phyloP scores from a whole-genome alignment of 2,329 filamentous ascomycete genomes.

The Neocucurbitaria cava region DNA sequence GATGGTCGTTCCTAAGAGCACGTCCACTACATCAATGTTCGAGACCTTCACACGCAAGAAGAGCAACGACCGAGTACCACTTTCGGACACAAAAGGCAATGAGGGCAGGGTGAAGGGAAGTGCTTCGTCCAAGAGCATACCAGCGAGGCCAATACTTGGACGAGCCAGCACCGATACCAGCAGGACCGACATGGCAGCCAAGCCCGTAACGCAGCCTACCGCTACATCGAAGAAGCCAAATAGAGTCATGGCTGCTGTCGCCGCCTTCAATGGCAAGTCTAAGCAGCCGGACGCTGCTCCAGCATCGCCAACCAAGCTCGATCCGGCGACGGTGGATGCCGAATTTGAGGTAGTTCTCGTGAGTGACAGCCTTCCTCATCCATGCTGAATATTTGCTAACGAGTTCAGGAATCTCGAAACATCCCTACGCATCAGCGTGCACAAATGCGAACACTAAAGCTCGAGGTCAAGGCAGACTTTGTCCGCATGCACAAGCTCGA shows the following conservation, averaged over 20 bases:
- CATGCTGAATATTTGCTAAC: constrained; percentile 43
- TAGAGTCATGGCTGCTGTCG: constrained; percentile 69
- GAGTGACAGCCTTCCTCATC: constrained; percentile 44
- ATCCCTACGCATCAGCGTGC: constrained; percentile 93
- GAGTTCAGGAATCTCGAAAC: constrained; percentile 78
- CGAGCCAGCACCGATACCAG: constrained; percentile 40
- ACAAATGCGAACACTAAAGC: constrained; percentile 89
- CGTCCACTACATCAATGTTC: constrained; percentile 50
- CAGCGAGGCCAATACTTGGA: constrained; percentile 26
- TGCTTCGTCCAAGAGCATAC: constrained; percentile 24
- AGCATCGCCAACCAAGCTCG: constrained; percentile 47
- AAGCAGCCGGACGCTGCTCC: constrained; percentile 46
- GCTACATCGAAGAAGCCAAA: constrained; percentile 52
- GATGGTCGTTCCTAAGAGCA: constrained; percentile 52
- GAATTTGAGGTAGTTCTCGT: constrained; percentile 69
- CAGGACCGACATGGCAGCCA: constrained; percentile 25
- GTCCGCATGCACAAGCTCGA: constrained; percentile 83
- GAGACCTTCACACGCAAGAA: constrained; percentile 49
- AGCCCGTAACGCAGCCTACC: constrained; percentile 19
- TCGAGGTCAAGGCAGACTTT: constrained; percentile 94
- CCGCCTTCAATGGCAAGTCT: constrained; percentile 64
- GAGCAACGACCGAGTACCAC: constrained; percentile 41
- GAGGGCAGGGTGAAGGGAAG: constrained; percentile 34
- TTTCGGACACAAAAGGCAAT: constrained; percentile 45
- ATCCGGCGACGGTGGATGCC: constrained; percentile 65